phyloP scores from a whole-genome alignment of 2,329 filamentous ascomycete species.

The Sporothrix pallida region DNA sequence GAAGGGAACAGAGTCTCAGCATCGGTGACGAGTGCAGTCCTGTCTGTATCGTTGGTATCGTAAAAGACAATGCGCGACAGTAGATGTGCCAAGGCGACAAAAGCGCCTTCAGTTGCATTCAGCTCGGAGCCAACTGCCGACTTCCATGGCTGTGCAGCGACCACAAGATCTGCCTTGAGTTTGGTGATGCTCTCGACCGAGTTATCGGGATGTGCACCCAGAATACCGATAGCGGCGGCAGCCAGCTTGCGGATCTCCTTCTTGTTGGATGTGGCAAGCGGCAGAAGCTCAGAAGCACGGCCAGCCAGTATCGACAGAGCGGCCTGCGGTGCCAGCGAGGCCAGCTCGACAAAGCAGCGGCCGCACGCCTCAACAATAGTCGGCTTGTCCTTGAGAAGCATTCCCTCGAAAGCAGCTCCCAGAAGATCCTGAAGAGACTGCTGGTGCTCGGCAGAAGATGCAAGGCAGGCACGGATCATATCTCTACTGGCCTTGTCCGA shows the following conservation, averaged over 20 bases:
- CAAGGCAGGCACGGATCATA: constrained; percentile 62
- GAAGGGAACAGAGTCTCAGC: constrained; percentile 32
- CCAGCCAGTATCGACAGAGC: constrained; percentile 57
- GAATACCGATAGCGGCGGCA: constrained; percentile 75
- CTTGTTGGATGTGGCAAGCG: constrained; percentile 73
- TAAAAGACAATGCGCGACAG: constrained; percentile 55
- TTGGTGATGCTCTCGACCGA: constrained; percentile 49
- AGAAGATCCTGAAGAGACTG: constrained; percentile 53
- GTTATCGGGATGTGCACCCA: constrained; percentile 68
- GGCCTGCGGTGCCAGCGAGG: constrained; percentile 46
- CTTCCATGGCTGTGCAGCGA: constrained; percentile 58
- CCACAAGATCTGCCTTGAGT: constrained; percentile 54
- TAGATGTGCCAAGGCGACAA: constrained; percentile 54
- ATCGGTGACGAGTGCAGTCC: not conserved
- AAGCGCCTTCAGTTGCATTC: constrained; percentile 54
- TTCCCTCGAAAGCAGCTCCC: constrained; percentile 62
- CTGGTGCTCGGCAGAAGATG: constrained; percentile 35
- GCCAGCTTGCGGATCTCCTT: constrained; percentile 68
- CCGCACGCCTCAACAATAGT: constrained; percentile 55
- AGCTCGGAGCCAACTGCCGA: constrained; percentile 52
- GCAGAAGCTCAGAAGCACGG: constrained; percentile 59
- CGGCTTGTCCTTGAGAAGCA: constrained; percentile 51
- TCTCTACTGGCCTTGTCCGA: constrained; percentile 70
- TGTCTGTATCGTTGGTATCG: not conserved
- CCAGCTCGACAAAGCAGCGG: constrained; percentile 60